These are phyloP conservation scores for Tuber magnatum DNA, from an alignment of 495 filamentous ascomycete genomes.

Conservation along the genomic window DNA sequence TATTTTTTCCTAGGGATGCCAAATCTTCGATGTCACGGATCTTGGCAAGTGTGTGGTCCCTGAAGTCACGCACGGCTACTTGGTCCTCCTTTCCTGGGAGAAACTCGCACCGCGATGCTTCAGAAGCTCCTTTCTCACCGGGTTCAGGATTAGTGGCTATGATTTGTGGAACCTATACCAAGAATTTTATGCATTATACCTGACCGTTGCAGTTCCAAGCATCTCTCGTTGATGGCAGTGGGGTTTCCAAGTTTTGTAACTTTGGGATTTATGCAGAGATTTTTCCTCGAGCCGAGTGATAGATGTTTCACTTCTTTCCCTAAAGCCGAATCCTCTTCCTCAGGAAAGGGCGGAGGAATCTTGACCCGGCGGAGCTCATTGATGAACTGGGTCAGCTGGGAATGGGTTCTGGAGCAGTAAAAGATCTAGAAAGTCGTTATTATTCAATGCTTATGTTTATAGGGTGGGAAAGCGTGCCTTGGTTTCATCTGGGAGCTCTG, in stretches of 20 bases:
- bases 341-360: constrained; percentile 56
- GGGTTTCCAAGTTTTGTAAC: constrained; percentile 64
- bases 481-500: constrained; percentile 52
- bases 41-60: constrained; percentile 78
- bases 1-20: constrained; percentile 62
- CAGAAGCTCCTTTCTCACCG: constrained; percentile 42
- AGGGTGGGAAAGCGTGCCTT: constrained; percentile 47
- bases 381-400: constrained; percentile 89
- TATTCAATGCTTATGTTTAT: constrained; percentile 12
- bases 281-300: constrained; percentile 81
- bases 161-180: neutral
- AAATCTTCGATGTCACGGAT: constrained; percentile 93
- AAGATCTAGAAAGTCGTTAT: constrained; percentile 53
- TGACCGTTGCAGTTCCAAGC: constrained; percentile 79
- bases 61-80: constrained; percentile 64
- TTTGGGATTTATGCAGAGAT: constrained; percentile 82
- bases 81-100: constrained; percentile 71
- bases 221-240: constrained; percentile 91
- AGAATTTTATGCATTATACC: constrained; percentile 42
- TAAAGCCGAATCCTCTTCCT: constrained; percentile 36
- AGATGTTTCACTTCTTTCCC: constrained; percentile 73
- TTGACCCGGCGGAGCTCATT: constrained; percentile 75
- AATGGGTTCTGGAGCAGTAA: constrained; percentile 92
- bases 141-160: constrained; percentile 10
- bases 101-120: constrained; percentile 66